These are phyloP conservation scores for Zelopaecilomyces penicillatus DNA, from an alignment of 2,329 filamentous ascomycete genomes.

Conservation along the genomic window DNA sequence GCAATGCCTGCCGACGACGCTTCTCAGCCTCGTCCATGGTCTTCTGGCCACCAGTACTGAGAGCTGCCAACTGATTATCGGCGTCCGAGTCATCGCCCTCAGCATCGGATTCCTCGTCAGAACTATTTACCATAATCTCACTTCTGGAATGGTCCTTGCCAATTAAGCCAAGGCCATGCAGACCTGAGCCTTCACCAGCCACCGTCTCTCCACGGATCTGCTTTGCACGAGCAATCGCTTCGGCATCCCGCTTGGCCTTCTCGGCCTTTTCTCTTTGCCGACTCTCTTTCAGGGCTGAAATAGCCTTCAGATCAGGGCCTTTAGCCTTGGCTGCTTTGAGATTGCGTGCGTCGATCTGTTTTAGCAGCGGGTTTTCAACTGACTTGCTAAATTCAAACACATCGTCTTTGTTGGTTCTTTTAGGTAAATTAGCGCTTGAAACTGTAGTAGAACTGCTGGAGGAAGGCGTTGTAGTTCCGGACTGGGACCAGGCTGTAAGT, in stretches of 20 bases:
- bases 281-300: conserved; percentile 54
- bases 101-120: conserved; percentile 64
- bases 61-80: conserved; percentile 40
- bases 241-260: conserved; percentile 62
- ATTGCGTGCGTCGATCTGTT: conserved; percentile 34
- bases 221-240: conserved; percentile 61
- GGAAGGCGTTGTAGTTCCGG: conserved; percentile 24
- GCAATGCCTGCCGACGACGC: conserved; percentile 38
- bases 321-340: conserved; percentile 21
- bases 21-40: conserved; percentile 39
- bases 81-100: conserved; percentile 52
- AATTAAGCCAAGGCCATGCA: conserved; percentile 60
- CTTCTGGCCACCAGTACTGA: conserved; percentile 41
- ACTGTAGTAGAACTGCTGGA: conserved; percentile 3
- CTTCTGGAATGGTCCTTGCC: conserved; percentile 76
- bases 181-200: conserved; percentile 67
- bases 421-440: conserved; percentile 14
- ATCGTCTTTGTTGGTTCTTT: conserved; percentile 37
- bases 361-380: conserved; percentile 39
- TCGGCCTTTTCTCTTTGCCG: conserved; percentile 69
- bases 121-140: conserved; percentile 85
- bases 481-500: conserved; percentile 55
- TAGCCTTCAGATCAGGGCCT: conserved; percentile 27
- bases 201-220: conserved; percentile 27
- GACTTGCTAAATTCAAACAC: conserved; percentile 38